Conservation (phyloP, 176 grass and related monocot species). For the Oryza punctata region DNA sequence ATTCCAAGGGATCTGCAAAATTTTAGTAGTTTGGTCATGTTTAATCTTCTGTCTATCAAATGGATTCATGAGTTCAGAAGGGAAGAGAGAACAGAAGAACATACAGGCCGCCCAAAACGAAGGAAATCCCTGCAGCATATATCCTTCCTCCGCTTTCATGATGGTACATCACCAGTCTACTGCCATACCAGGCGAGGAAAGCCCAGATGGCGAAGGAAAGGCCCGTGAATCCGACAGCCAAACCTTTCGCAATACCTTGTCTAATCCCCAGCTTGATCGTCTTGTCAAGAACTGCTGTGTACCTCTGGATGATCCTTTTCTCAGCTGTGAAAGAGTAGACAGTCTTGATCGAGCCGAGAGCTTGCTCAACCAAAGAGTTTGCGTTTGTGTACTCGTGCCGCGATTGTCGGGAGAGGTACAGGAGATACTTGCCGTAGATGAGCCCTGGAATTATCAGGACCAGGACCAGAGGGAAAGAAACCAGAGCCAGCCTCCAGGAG, state of each 20-base stretch:
- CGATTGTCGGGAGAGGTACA: slow-evolving; percentile 67
- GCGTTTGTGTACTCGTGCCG: slow-evolving; percentile 67
- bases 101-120: slow-evolving; percentile 94
- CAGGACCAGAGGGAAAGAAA: slow-evolving; percentile 77
- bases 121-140: slow-evolving; percentile 94
- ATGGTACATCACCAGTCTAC: slow-evolving; percentile 79
- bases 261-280: slow-evolving; percentile 86
- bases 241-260: slow-evolving; percentile 94
- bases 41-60: slow-evolving; percentile 26
- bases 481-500: slow-evolving; percentile 95
- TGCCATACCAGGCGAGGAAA: slow-evolving; percentile 96
- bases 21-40: slow-evolving; percentile 16
- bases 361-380: slow-evolving; percentile 79
- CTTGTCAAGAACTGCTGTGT: slow-evolving; percentile 67
- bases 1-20: slow-evolving; percentile 90
- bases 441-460: slow-evolving; percentile 91
- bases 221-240: slow-evolving; percentile 81
- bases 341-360: slow-evolving; percentile 85
- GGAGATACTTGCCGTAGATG: slow-evolving; percentile 92
- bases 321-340: slow-evolving; percentile 96
- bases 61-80: background rate
- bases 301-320: slow-evolving; percentile 67
- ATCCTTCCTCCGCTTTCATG: slow-evolving; percentile 85
- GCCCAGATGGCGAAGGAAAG: slow-evolving; percentile 90
- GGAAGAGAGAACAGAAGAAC: slow-evolving; percentile 30